Percentiles rank a stretch among this genome's conserved stretches.
Evolutionary conservation across 129 eudicot species (phyloP).

Genomic region (Flaveria linearis): DNA sequence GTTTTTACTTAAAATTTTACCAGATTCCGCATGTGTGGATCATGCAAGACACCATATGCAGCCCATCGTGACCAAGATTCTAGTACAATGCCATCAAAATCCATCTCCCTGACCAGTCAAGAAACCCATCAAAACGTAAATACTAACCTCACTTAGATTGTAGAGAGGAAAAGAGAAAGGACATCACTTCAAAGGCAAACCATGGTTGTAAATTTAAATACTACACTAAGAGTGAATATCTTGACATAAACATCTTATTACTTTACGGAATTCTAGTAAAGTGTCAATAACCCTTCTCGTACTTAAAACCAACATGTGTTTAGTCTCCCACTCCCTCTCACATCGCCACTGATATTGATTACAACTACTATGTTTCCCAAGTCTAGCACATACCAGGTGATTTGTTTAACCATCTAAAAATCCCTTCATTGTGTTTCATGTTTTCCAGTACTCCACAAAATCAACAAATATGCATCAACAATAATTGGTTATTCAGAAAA

Average conservation of each 20-base stretch:
- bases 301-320: not conserved
- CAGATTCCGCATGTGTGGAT: slow-evolving; percentile 72
- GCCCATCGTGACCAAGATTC: slow-evolving; percentile 99
- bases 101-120: slow-evolving; percentile 67
- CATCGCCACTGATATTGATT: not conserved
- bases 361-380: slow-evolving; percentile 1
- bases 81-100: slow-evolving; percentile 86
- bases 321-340: not conserved
- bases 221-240: not conserved
- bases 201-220: slow-evolving; percentile 2
- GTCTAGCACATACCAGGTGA: not conserved
- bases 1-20: slow-evolving; percentile 36
- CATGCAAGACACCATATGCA: slow-evolving; percentile 80
- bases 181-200: slow-evolving; percentile 7
- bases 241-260: not conserved
- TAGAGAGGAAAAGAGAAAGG: not conserved
- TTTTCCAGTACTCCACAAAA: slow-evolving; percentile 1
- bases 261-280: no score
- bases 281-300: not conserved
- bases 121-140: slow-evolving; percentile 18
- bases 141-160: slow-evolving; percentile 4
- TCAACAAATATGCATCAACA: slow-evolving; percentile 4
- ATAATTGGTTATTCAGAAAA: not conserved
- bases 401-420: not conserved
- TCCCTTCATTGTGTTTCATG: slow-evolving; percentile 11